A percentile compares a stretch with the other conserved stretches of the same genome.
These are phyloP conservation scores for Scolecobasidium constrictum DNA, from an alignment of 2,329 filamentous ascomycete species.

Conservation along the genomic window DNA sequence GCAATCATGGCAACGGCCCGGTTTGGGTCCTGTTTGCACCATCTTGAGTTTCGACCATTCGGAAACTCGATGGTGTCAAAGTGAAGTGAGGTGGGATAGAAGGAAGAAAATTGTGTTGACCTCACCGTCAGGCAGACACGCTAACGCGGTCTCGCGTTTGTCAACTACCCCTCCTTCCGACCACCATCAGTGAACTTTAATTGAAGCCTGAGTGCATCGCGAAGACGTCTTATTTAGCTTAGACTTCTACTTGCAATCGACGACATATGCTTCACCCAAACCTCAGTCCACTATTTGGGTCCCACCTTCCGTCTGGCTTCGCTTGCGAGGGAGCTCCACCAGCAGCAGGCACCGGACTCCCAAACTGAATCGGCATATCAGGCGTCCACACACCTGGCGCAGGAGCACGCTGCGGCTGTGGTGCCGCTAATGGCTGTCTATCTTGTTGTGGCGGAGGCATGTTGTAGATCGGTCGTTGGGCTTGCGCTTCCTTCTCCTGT, in stretches of 20 bases:
- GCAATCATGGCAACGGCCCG: background rate
- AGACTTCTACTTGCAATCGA: background rate
- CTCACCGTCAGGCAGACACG: background rate
- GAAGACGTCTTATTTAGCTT: background rate
- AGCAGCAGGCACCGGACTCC: slow-evolving; percentile 17
- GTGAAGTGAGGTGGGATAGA: background rate
- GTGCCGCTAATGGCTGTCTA: slow-evolving; percentile 48
- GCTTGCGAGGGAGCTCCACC: slow-evolving; percentile 13
- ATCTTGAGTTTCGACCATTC: background rate
- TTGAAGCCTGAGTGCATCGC: background rate
- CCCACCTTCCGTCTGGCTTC: slow-evolving; percentile 42
- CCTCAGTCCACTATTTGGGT: slow-evolving; percentile 46
- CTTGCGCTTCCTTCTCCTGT: slow-evolving; percentile 36
- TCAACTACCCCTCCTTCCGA: no score
- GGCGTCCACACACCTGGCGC: slow-evolving; percentile 60
- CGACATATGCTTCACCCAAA: slow-evolving; percentile 40
- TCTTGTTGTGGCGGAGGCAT: slow-evolving; percentile 29
- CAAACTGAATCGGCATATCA: slow-evolving; percentile 69
- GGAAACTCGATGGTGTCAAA: background rate
- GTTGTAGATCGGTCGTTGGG: slow-evolving; percentile 49
- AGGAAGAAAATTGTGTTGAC: background rate
- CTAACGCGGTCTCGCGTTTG: no score
- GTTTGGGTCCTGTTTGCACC: background rate
- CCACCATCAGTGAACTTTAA: background rate
- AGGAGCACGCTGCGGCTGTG: slow-evolving; percentile 28